phyloP scores from a whole-genome alignment of 2,329 filamentous ascomycete genomes.

The Phialophora macrospora region DNA sequence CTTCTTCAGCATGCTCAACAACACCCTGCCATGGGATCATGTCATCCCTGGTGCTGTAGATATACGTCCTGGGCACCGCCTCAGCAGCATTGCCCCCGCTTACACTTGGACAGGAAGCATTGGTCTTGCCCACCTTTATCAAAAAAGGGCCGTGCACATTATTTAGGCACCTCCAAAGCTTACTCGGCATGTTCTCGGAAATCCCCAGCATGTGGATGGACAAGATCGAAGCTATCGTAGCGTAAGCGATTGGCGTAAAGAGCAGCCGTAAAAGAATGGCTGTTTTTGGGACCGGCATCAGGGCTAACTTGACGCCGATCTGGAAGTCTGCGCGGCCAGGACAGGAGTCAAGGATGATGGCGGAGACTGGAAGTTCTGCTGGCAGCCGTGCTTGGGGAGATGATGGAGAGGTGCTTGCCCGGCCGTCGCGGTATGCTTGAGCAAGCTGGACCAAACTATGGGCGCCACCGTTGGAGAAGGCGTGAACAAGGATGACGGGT shows the following conservation, averaged over 20 bases:
- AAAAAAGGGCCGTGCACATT: slow-evolving; percentile 45
- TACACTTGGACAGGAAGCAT: neutral
- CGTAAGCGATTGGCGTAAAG: slow-evolving; percentile 28
- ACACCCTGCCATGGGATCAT: slow-evolving; percentile 56
- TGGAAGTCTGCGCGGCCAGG: slow-evolving; percentile 16
- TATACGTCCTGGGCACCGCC: slow-evolving; percentile 52
- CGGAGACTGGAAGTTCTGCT: slow-evolving; percentile 48
- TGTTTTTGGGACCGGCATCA: slow-evolving; percentile 13
- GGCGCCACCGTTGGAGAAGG: slow-evolving; percentile 60
- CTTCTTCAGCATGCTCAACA: slow-evolving; percentile 54
- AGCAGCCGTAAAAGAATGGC: slow-evolving; percentile 7
- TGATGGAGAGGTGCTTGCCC: neutral
- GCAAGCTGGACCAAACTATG: slow-evolving; percentile 51
- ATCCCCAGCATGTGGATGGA: neutral
- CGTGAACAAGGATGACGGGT: slow-evolving; percentile 52
- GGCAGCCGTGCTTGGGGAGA: neutral
- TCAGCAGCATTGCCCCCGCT: slow-evolving; percentile 45
- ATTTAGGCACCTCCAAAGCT: slow-evolving; percentile 39
- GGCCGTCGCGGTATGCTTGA: slow-evolving; percentile 38
- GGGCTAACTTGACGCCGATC: neutral
- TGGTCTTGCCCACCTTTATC: slow-evolving; percentile 32
- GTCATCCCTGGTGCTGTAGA: slow-evolving; percentile 57
- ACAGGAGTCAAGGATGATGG: slow-evolving; percentile 54
- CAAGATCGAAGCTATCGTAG: slow-evolving; percentile 35
- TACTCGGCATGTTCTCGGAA: neutral